Percentiles rank a stretch among this genome's conserved stretches.
These are phyloP conservation scores for Boletellus sp. DNA, from an alignment of 768 basidiomycete genomes.

Conservation along the genomic window DNA sequence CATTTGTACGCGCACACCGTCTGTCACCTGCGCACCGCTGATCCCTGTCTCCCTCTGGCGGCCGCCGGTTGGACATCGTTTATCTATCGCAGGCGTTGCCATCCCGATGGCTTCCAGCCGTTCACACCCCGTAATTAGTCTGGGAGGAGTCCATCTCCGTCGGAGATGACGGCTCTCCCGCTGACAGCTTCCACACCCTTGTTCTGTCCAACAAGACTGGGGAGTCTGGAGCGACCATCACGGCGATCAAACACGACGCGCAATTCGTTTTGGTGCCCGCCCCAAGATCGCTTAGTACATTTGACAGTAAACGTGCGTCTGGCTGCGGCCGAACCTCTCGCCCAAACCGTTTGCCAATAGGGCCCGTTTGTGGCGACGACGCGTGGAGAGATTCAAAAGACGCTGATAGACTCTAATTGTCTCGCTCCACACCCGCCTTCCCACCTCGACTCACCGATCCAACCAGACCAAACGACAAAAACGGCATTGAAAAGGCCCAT, in stretches of 20 bases:
- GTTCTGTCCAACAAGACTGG: conserved; percentile 62
- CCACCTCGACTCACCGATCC: conserved; percentile 5
- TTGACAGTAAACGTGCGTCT: conserved; percentile 22
- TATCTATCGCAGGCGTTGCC: conserved; percentile 59
- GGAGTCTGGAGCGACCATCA: conserved; percentile 68
- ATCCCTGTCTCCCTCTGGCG: conserved; percentile 28
- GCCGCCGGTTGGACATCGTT: conserved; percentile 90
- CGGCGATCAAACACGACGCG: conserved; percentile 55
- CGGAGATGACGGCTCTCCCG: conserved; percentile 44
- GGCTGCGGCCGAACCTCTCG: conserved; percentile 85
- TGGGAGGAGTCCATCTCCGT: conserved; percentile 57
- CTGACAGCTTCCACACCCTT: conserved; percentile 71
- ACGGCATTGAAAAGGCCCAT: conserved; percentile 90
- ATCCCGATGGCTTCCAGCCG: neutral
- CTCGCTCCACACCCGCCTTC: neutral
- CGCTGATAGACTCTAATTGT: conserved; percentile 72
- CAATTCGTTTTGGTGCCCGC: conserved; percentile 67
- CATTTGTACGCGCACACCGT: conserved; percentile 52
- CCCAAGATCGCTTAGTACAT: neutral
- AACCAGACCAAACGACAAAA: conserved; percentile 65
- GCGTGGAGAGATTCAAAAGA: conserved; percentile 74
- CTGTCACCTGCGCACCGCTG: neutral
- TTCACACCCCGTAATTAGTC: conserved; percentile 18
- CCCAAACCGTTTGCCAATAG: conserved; percentile 85
- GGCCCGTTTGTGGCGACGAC: conserved; percentile 88